Conservation (phyloP, 139 green algal genomes). For the Tetradesmus lagerheimii region DNA sequence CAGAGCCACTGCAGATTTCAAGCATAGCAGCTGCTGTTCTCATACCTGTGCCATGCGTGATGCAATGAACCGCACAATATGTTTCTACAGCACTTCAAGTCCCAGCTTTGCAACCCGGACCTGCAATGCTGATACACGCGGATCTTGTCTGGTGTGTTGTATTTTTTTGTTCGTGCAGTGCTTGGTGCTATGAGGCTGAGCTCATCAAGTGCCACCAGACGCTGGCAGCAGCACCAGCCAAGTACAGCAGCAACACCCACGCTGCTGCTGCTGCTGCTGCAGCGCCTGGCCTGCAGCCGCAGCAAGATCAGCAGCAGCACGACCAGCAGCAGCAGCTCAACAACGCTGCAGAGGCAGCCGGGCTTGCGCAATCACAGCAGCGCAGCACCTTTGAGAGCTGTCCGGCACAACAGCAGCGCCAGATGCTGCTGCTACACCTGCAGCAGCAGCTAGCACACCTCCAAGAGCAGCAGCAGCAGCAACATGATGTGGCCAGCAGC, state of each 20-base stretch:
- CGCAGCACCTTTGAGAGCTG: not conserved
- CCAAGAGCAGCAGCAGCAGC: not conserved
- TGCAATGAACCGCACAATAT: too few species aligned
- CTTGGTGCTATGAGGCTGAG: constrained; percentile 31
- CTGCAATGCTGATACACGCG: too few species aligned
- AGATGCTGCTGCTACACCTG: not conserved
- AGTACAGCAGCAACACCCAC: not conserved
- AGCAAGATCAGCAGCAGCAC: not conserved
- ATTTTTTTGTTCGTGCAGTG: not conserved
- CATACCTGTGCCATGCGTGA: not conserved
- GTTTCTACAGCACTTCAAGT: not conserved
- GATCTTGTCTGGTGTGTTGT: not conserved
- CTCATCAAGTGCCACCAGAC: not conserved
- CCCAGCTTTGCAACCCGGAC: not conserved
- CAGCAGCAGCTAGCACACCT: not conserved
- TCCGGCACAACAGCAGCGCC: not conserved
- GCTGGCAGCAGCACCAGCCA: not conserved
- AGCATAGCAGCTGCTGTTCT: not conserved
- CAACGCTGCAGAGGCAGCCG: not conserved
- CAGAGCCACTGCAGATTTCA: not conserved
- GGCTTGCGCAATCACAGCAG: not conserved
- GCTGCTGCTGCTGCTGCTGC: not conserved
- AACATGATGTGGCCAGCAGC: not conserved
- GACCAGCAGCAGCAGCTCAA: not conserved
- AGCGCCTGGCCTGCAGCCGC: too few species aligned